Conservation (phyloP, 768 basidiomycete species). For the Tulasnella sp. region DNA sequence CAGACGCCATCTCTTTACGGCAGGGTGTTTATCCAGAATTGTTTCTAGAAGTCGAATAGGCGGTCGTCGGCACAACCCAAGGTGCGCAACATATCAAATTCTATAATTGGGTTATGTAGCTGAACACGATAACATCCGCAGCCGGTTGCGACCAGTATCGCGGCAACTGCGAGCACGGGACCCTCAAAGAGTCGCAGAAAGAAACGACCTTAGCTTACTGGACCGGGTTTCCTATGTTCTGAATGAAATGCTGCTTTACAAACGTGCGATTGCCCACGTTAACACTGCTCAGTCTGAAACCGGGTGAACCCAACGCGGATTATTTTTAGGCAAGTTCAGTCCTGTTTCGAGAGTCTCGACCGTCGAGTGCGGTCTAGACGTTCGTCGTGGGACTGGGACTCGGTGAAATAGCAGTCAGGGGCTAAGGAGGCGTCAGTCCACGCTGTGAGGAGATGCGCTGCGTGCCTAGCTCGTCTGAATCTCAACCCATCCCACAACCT, state of each 20-base stretch:
- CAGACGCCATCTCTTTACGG: no score
- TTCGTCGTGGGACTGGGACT: background rate
- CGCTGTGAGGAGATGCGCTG: background rate
- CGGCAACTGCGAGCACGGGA: background rate
- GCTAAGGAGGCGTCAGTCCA: slow-evolving; percentile 5
- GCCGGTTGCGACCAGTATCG: background rate
- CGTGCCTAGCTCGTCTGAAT: slow-evolving; percentile 13
- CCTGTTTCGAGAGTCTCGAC: background rate
- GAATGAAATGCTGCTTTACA: background rate
- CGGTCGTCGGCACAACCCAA: background rate
- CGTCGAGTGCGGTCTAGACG: background rate
- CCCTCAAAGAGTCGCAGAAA: background rate
- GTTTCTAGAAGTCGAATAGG: background rate
- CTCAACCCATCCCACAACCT: background rate
- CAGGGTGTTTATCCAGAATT: background rate
- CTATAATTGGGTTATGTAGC: background rate
- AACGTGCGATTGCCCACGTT: background rate
- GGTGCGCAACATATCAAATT: background rate
- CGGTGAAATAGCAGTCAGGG: slow-evolving; percentile 1
- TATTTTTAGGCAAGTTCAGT: background rate
- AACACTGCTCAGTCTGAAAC: background rate
- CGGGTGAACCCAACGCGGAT: background rate
- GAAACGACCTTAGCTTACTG: background rate
- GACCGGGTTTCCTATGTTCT: background rate
- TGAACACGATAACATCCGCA: background rate